Evolutionary conservation across 2,329 filamentous ascomycete species (phyloP), one percentile per base, ranked within the genome.

Genomic region (Sarocladiaceae sp.): DNA sequence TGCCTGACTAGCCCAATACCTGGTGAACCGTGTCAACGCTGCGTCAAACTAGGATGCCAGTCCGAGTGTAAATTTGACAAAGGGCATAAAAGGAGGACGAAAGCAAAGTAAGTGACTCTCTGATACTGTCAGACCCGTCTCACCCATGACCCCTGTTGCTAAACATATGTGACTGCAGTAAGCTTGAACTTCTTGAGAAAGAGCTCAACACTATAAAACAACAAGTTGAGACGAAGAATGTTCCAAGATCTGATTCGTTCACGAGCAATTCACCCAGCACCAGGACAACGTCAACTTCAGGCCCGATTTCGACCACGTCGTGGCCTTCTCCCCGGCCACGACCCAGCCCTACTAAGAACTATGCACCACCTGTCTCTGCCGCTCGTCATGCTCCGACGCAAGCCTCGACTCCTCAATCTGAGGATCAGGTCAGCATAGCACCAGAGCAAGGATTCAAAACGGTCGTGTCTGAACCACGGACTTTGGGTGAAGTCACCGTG

Each of bases 161-260:
- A 4, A 36, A 18, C 50, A 52, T 23, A 50, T 25, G 4, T 4
- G 12, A n/a, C 15, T 36, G 39, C 44, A 80, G 78, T 58, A 81
- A 82, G 60, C 66, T 82, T 3, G 78, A 82, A 56, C 73, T 78
- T 55, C 66, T 81, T 4, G 77, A 76, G 49, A 73, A 77, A 54
- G 78, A 80, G 59, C 71, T 81, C n/a, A 73, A 70, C 56, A 76
- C 66, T 59, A 80, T 80, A 59, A 79, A 79, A 58, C 71, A 79
- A 56, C 37, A 63, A 20, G 26, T 48, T 18, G 25, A 29, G 17
- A 48, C 44, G 15, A 26, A 22, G 18, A 28, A 6, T 15, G 44
- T 4, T 4, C 44, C 44, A 31, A 4, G 28, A 7, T 22, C 44
- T 12, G 15, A 17, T 11, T 48, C 44, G 3, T 17, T 18, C 15